Conservation (phyloP, 2,329 filamentous ascomycete genomes). For the Diaporthe caulivora region DNA sequence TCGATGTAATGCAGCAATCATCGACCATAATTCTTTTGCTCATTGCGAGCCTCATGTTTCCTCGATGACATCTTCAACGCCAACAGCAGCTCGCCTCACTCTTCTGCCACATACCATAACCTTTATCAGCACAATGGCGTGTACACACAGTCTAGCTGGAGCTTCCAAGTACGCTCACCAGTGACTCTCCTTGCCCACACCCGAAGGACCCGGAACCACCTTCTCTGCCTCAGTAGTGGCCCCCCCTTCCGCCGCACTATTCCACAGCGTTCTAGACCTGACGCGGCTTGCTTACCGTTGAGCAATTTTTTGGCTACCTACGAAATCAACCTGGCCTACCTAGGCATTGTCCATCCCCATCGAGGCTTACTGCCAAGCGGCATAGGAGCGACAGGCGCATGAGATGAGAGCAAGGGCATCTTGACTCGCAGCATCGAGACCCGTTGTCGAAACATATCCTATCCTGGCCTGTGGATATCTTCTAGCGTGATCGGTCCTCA, state of each 20-base stretch:
- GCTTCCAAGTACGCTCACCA: neutral
- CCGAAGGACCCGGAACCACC: neutral
- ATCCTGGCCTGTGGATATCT: conserved; percentile 26
- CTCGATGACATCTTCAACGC: neutral
- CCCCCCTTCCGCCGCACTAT: neutral
- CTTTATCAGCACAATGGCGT: neutral
- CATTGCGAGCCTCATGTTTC: neutral
- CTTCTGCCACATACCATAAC: neutral
- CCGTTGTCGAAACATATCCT: conserved; percentile 35
- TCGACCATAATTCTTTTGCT: neutral
- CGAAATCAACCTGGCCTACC: neutral
- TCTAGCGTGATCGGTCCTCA: conserved; percentile 8
- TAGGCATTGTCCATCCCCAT: conserved; percentile 23
- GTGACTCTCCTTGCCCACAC: neutral
- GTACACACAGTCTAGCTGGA: neutral
- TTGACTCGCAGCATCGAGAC: conserved; percentile 37
- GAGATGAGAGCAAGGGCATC: conserved; percentile 11
- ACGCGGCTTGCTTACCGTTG: neutral
- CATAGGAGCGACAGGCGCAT: conserved; percentile 1
- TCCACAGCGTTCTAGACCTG: conserved; percentile 14
- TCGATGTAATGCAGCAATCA: conserved; percentile 25
- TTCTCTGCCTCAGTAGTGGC: neutral
- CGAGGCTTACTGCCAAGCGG: conserved; percentile 7
- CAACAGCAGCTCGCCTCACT: neutral
- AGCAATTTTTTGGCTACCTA: neutral